Evolutionary conservation across 768 basidiomycete species (phyloP).

Genomic region (Neoboletus magnificus): DNA sequence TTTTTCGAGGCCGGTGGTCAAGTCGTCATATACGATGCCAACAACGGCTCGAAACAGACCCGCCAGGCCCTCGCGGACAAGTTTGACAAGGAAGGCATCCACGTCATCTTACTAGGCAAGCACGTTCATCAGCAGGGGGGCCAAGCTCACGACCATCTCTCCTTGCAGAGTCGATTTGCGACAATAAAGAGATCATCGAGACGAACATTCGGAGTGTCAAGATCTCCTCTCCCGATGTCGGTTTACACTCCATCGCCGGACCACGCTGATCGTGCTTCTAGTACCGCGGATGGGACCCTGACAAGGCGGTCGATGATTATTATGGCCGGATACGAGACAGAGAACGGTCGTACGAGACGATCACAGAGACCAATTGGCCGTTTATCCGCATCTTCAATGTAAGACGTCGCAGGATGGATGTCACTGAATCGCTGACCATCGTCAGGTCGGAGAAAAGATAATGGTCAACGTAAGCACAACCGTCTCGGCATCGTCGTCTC

Average conservation of each 20-base stretch:
- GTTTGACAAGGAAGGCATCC: constrained; percentile 82
- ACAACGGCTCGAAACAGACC: constrained; percentile 74
- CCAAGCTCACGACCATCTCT: constrained; percentile 2
- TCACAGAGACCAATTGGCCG: constrained; percentile 89
- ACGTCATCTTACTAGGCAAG: constrained; percentile 90
- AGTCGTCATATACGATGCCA: constrained; percentile 98
- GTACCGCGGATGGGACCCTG: constrained; percentile 93
- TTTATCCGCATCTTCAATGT: constrained; percentile 94
- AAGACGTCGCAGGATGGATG: constrained; percentile 16
- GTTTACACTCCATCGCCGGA: constrained; percentile 28
- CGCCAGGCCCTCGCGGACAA: constrained; percentile 75
- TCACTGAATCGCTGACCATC: constrained; percentile 4
- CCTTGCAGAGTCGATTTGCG: constrained; percentile 78
- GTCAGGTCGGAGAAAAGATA: constrained; percentile 90
- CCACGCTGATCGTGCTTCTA: constrained; percentile 30
- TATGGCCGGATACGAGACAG: constrained; percentile 85
- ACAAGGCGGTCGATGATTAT: constrained; percentile 90
- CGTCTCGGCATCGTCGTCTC: neutral
- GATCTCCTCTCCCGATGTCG: constrained; percentile 94
- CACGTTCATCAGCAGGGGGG: neutral
- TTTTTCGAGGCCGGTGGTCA: constrained; percentile 88
- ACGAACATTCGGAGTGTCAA: constrained; percentile 95
- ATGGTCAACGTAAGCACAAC: constrained; percentile 73
- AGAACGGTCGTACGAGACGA: constrained; percentile 84
- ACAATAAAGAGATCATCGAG: constrained; percentile 89